Evolutionary conservation across 2,329 filamentous ascomycete species (phyloP).

Genomic region (Juglanconis oblonga): DNA sequence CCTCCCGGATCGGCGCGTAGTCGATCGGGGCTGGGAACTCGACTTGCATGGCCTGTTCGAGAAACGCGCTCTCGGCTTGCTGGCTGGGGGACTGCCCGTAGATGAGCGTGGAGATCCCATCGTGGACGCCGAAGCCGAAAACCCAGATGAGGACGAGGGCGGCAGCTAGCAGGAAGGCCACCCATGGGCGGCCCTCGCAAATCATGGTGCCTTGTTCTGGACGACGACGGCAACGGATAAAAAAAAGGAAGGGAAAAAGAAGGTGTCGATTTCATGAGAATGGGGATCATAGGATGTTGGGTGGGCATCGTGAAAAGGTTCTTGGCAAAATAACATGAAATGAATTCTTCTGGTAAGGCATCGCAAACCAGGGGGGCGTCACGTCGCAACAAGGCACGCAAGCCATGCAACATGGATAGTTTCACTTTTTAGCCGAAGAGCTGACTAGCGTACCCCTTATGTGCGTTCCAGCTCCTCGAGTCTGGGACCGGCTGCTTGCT

Average conservation of each 20-base stretch:
- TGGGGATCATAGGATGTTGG: neutral
- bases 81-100: conserved; percentile 6
- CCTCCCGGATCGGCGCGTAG: conserved; percentile 30
- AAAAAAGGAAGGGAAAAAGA: neutral
- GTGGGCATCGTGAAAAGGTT: no score
- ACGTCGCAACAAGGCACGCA: neutral
- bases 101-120: conserved; percentile 12
- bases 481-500: neutral
- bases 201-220: conserved; percentile 5
- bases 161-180: conserved; percentile 12
- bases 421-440: neutral
- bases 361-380: neutral
- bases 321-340: no score
- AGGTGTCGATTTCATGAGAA: neutral
- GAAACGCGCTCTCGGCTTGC: conserved; percentile 21
- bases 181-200: conserved; percentile 14
- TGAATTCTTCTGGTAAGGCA: neutral
- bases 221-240: neutral
- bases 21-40: conserved; percentile 34
- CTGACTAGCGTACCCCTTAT: no score
- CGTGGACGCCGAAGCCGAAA: conserved; percentile 15
- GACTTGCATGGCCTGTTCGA: conserved; percentile 26
- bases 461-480: neutral
- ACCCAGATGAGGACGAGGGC: conserved; percentile 16
- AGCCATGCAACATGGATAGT: neutral